Base-by-base conservation (phyloP, 192 early-diverging fungal species). In the Umbelopsis sp. region DNA sequence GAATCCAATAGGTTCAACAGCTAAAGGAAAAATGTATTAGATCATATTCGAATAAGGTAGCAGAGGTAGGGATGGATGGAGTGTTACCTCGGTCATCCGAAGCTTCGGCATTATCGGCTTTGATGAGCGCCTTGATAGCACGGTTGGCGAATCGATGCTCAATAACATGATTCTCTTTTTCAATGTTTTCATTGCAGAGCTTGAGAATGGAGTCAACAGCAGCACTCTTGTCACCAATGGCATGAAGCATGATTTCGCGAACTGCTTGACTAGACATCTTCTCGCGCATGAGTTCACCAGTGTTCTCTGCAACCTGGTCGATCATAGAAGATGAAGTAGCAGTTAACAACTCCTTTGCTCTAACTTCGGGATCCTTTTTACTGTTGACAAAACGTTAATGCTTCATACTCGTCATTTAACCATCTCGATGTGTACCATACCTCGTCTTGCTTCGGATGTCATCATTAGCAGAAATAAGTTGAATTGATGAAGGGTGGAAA, bases 361-460 rank as follows among this genome's bases (percentile, higher is more conserved):
- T 78, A 50, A 85, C 24, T 50, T 78, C 69, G 2, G 92, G 86
- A 59, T 96, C 93, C 84, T 98, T 98, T 80, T 97, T 97, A 80
- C 91, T 91, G 36, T 49, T 41, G 38, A 17, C 16, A 20, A 49
- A 20, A n/a, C 45, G 20, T 25, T 41, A 44, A 14, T 20, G 38
- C 22, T 34, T 69, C 29, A 47, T 43, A 65, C 59, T 66, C 31
- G 34, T 32, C 49, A 7, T 26, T 8, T n/a, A n/a, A 49, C n/a
- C n/a, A n/a, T n/a, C n/a, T n/a, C n/a, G n/a, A n/a, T n/a, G n/a
- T n/a, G n/a, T n/a, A n/a, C n/a, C 32, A 38, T 71, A 77, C 77
- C 73, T 75, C 47, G 93, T 97, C 69, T 80, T 82, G 44, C 77
- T 77, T 49, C 93, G 83, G 34, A 96, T 83, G 12, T 70, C 76